Evolutionary conservation across 495 filamentous ascomycete genomes (phyloP), one percentile per base, ranked within the genome.

Genomic region (Pyrenopolyporus hunteri): DNA sequence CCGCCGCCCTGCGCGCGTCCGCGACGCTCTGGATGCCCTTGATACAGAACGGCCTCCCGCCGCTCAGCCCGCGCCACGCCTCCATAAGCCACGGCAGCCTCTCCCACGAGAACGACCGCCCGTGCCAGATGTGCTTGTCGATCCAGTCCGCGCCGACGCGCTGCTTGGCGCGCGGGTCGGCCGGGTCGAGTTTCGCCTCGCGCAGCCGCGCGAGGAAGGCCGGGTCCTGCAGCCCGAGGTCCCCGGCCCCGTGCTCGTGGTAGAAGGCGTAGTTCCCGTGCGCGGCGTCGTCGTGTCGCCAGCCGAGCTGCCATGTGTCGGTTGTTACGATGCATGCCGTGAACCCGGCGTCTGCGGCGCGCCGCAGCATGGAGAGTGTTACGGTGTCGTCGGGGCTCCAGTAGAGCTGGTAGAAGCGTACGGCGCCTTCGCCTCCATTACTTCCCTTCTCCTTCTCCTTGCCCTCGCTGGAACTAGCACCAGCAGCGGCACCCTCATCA

Each of bases 221-320:
- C 0, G 83, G 81, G 54, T 89, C 86, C 3, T 66, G 57, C 0
- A 89, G 74, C 0, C 84, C 86, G 5, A 88, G 55, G 25, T 85
- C 82, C 0, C 65, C 65, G 0, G 63, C 69, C 26, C 69, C 69
- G 49, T 66, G 61, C 6, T 63, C 66, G 45, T 65, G 82, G 59
- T 87, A 87, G 66, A 88, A 88, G 6, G 86, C 84, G 63, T 89
- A 87, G 63, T 89, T 87, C 10, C 74, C 76, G 0, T 71, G 78
- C 2, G 73, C 70, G 11, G 83, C 77, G 56, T 89, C 84, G 65
- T 85, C 76, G 63, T 86, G 84, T 5, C 86, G 80, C 85, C 85
- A 89, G 6, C 78, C 87, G 1, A 89, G 76, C 55, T 82, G 77
- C 82, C 80, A 87, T 0, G 87, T 89, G 70, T 88, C 87, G 0